Conservation (phyloP, 495 filamentous ascomycete species). For the Bathelium albidoporum region DNA sequence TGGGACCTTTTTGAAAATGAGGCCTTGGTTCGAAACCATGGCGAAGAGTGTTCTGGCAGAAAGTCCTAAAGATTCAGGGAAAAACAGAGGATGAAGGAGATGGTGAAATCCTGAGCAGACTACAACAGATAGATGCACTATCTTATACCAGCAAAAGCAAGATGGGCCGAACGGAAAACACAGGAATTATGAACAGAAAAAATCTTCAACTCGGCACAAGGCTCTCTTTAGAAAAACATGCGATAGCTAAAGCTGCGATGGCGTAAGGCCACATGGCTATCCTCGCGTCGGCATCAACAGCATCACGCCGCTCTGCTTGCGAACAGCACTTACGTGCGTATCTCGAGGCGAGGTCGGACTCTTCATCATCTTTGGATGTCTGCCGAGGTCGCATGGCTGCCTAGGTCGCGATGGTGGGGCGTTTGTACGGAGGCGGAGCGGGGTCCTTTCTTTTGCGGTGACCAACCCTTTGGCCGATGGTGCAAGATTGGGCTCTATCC, state of each 20-base stretch:
- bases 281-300: too few relatives aligned
- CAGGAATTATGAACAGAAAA: too few relatives aligned
- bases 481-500: neutral
- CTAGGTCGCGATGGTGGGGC: neutral
- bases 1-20: conserved; percentile 70
- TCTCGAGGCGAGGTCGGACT: too few relatives aligned
- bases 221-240: too few relatives aligned
- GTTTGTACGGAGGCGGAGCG: neutral
- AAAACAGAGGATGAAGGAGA: neutral
- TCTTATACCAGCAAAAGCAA: neutral
- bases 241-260: too few relatives aligned
- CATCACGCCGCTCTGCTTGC: too few relatives aligned
- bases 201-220: too few relatives aligned
- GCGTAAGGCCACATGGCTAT: too few relatives aligned
- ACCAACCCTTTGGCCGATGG: neutral
- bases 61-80: neutral
- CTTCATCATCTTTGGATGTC: too few relatives aligned
- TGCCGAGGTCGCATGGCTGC: neutral
- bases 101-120: neutral
- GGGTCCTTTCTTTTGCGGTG: too few relatives aligned
- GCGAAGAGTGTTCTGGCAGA: neutral
- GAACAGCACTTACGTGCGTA: too few relatives aligned
- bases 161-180: neutral
- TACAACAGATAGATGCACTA: neutral
- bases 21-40: conserved; percentile 60